Base-by-base conservation (phyloP, 495 filamentous ascomycete genomes). In the Staphylotrichum longicolle region DNA sequence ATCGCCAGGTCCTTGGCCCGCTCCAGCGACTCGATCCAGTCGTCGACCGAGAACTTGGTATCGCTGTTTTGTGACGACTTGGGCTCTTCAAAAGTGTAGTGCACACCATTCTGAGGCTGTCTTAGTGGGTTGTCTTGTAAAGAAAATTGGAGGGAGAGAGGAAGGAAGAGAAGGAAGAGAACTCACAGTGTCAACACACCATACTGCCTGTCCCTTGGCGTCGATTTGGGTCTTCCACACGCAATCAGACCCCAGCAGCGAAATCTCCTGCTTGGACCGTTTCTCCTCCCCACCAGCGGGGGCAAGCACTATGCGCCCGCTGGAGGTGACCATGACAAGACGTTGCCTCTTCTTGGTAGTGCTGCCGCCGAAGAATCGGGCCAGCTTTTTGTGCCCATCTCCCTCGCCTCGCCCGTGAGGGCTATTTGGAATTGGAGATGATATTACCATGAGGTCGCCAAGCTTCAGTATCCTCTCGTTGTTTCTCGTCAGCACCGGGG, bases 241-340 rank as follows among this genome's bases (percentile, higher is more conserved):
- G 61, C 85, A 90, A 58, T 88, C 91, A 0, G 87, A 75, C 1
- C 79, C 78, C 12, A 96, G 78, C 37, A 98, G 78, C 39, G 90
- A 89, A 46, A 98, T 86, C 66, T 98, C 94, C 62, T 88, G 78
- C 72, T 99, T 99, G 40, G 91, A 82, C 70, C 93, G 92, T 77
- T 99, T 99, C 68, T 98, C 93, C 63, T 96, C 94, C 0, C 94
- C 93, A 1, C 91, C 92, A 33, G 94, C 85, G n/a, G 93, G 91
- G 8, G 89, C 91, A 68, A 99, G 77, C 55, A 99, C 87, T 50
- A 98, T 86, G 42, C 93, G 86, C 20, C 86, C 95, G 64, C 87
- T 88, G 1, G 91, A 94, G 5, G 95, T 99, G 61, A 99, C 84
- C 89, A 99, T 96, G 10, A 98, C 94, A 55, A 98, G 75, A 41